Evolutionary conservation across 345 rosid genomes (phyloP), one percentile per base, ranked within the genome.

Genomic region (Eucalyptus curtisii): DNA sequence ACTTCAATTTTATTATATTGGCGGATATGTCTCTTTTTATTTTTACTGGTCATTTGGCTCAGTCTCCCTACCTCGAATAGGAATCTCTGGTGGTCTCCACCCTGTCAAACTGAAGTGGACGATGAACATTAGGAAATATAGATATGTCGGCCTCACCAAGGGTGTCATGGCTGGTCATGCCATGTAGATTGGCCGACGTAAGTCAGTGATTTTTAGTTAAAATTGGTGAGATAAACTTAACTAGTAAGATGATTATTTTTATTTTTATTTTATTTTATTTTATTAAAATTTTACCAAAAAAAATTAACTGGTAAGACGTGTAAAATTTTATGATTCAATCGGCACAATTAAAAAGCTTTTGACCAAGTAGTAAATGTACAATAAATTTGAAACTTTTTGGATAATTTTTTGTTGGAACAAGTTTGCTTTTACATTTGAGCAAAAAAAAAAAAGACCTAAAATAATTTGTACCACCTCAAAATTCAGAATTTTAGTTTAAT

Each of bases 241-340:
- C 1, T 52, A 2, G 10, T 52, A 20, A 52, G 10, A 20, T 0
- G n/a, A n/a, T n/a, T n/a, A n/a, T n/a, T n/a, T n/a, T n/a, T n/a
- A n/a, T n/a, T n/a, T n/a, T n/a, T n/a, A n/a, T n/a, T n/a, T n/a
- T n/a, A n/a, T n/a, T n/a, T n/a, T n/a, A n/a, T n/a, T n/a, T n/a
- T n/a, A n/a, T n/a, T n/a, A n/a, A n/a, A n/a, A n/a, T n/a, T n/a
- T n/a, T n/a, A n/a, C n/a, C n/a, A n/a, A n/a, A n/a, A n/a, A n/a
- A n/a, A n/a, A n/a, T 52, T 52, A 52, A 52, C 1, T 52, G 2
- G 10, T 52, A 20, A 52, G 10, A 20, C 0, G 5, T 20, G 57
- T 20, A 52, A 52, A 20, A 20, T 0, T 52, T 52, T 52, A 52
- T 52, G 5, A 52, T 52, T 52, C 1, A 19, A 52, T 52, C 7